Evolutionary conservation across 805 yeast genomes (phyloP).

Genomic region (Teunomyces aglyptinius): DNA sequence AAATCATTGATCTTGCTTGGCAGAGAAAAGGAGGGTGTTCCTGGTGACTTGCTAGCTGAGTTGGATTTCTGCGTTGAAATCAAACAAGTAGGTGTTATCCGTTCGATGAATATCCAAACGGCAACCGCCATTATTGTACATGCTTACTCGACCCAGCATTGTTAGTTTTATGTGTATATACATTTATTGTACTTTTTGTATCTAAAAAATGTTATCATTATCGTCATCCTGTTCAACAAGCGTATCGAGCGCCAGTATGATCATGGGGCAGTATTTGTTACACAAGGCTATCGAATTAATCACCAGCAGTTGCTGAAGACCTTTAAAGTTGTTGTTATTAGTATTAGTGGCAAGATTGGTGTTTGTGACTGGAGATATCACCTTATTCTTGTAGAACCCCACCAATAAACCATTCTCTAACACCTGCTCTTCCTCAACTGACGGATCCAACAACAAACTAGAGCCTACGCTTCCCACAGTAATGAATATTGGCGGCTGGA

Average conservation of each 20-base stretch:
- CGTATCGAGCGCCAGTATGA: conserved; percentile 56
- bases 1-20: conserved; percentile 81
- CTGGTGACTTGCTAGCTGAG: conserved; percentile 78
- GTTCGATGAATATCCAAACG: conserved; percentile 96
- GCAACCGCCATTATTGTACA: conserved; percentile 94
- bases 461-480: conserved; percentile 73
- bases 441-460: conserved; percentile 77
- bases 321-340: conserved; percentile 48
- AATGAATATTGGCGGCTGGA: conserved; percentile 74
- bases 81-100: conserved; percentile 85
- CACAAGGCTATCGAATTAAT: conserved; percentile 57
- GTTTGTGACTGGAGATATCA: conserved; percentile 71
- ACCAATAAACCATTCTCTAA: conserved; percentile 78
- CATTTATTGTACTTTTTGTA: neutral
- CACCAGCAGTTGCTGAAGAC: conserved; percentile 49
- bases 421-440: conserved; percentile 84
- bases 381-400: conserved; percentile 66
- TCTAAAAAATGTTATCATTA: conserved; percentile 25
- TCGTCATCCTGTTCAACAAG: conserved; percentile 42
- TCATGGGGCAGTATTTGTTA: conserved; percentile 57
- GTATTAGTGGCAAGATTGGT: conserved; percentile 58
- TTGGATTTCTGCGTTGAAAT: conserved; percentile 87
- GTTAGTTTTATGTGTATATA: conserved; percentile 23
- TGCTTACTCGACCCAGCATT: conserved; percentile 75
- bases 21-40: conserved; percentile 86